Conservation (phyloP, 2,329 filamentous ascomycete species). For the Epichloe sp. region DNA sequence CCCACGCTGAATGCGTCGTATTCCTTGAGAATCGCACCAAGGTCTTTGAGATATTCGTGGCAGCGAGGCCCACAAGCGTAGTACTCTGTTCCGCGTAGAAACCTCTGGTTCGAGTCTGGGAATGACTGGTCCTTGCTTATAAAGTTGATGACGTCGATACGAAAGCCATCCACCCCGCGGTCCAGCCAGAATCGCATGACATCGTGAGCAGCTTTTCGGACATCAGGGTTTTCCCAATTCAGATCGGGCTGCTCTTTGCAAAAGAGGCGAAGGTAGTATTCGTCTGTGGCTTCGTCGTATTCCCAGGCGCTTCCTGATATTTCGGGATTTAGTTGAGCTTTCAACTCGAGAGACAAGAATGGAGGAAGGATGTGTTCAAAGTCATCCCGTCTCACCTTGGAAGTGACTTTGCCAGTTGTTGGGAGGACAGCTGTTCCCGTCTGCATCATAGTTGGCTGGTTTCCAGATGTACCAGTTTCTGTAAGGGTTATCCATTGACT, state of each 20-base stretch:
- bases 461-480: slow-evolving; percentile 55
- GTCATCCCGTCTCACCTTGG: slow-evolving; percentile 16
- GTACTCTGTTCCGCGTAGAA: slow-evolving; percentile 24
- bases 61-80: slow-evolving; percentile 41
- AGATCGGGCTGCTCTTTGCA: slow-evolving; percentile 60
- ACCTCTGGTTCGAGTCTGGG: slow-evolving; percentile 30
- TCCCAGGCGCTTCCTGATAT: slow-evolving; percentile 27
- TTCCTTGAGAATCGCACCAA: slow-evolving; percentile 29
- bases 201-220: slow-evolving; percentile 52
- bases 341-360: neutral
- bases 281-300: slow-evolving; percentile 33
- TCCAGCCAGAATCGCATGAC: slow-evolving; percentile 64
- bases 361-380: neutral
- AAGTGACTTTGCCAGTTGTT: slow-evolving; percentile 41
- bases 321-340: too few species aligned
- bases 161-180: slow-evolving; percentile 52
- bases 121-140: slow-evolving; percentile 48
- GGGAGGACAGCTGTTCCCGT: slow-evolving; percentile 46
- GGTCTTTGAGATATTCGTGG: slow-evolving; percentile 33
- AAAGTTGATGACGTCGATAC: slow-evolving; percentile 56
- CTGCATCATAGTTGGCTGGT: slow-evolving; percentile 38
- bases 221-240: slow-evolving; percentile 60
- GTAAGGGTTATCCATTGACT: slow-evolving; percentile 38
- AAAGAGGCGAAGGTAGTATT: slow-evolving; percentile 56
- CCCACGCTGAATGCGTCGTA: slow-evolving; percentile 40